Base-by-base conservation (phyloP, 1,284 basidiomycete genomes). In the Heterobasidion annosum region DNA sequence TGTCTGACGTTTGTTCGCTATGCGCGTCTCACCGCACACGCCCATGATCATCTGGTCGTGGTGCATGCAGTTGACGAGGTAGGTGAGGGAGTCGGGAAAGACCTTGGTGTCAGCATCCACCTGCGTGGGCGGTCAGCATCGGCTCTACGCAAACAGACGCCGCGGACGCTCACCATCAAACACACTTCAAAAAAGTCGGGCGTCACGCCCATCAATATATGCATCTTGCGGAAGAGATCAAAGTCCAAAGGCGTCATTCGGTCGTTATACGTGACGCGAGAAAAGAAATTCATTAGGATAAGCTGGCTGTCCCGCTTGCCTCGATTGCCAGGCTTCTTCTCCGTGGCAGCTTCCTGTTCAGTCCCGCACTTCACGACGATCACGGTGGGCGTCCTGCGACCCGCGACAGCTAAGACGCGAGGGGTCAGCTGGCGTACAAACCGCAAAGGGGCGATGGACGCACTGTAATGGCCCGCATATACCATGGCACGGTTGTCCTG, bases 251-350 rank as follows among this genome's bases (percentile, higher is more conserved):
- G 97, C 15, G 83, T 83, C 95, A 99, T 99, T 59, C 94, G 89
- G 67, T 99, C 97, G 68, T 99, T 98, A 74, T 98, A 99, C 12
- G 97, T 99, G 64, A 98, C 94, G 49, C 92, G 86, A 53, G 93
- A 95, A 76, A 99, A 98, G 71, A 99, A 99, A 74, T 98, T 98
- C 96, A 99, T 99, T 62, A 99, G 78, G 64, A 99, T 91, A 64
- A 99, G 88, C 68, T 99, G 97, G 70, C 93, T 95, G 73, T 99
- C 97, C 52, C 97, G 90, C 71, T 99, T 99, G 62, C 97, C 97
- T 62, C 97, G 82, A 73, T 99, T 99, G 15, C 97, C 97, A 1
- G 96, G 93, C 68, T 99, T 99, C 73, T 87, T 88, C 59, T 95
- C 93, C 9, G 74, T 73, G 13, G 76, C 74, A 15, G 89, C 87